Evolutionary conservation across 2,329 filamentous ascomycete species (phyloP).

Genomic region (Fusarium sarcochroum): DNA sequence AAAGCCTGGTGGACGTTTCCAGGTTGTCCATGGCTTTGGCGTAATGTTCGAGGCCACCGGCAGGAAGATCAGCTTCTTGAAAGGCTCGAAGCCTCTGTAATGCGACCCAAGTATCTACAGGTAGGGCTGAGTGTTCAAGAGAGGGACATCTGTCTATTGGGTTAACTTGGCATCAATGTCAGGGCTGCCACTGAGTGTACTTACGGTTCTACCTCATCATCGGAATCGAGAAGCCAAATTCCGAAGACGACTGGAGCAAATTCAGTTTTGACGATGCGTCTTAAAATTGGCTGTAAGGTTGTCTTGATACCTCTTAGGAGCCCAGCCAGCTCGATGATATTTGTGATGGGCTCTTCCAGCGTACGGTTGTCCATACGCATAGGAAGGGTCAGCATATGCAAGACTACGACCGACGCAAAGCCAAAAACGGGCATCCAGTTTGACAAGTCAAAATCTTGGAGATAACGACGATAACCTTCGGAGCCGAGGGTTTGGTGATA

Average conservation of each 20-base stretch:
- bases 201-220: constrained; percentile 25
- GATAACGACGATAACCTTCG: constrained; percentile 47
- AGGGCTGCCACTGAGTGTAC: background rate
- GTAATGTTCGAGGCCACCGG: constrained; percentile 39
- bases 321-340: constrained; percentile 39
- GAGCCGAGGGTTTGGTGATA: constrained; percentile 51
- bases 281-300: constrained; percentile 36
- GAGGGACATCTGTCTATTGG: constrained; percentile 19
- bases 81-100: constrained; percentile 42
- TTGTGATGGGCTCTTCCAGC: constrained; percentile 41
- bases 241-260: constrained; percentile 45
- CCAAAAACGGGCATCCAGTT: constrained; percentile 55
- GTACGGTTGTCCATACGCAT: constrained; percentile 29
- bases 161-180: constrained; percentile 2
- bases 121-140: constrained; percentile 40
- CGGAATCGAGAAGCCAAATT: constrained; percentile 30
- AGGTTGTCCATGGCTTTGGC: constrained; percentile 34
- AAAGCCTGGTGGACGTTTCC: constrained; percentile 33
- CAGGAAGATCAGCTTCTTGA: constrained; percentile 40
- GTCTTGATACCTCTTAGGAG: constrained; percentile 43
- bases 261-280: constrained; percentile 40
- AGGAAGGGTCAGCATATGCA: constrained; percentile 48
- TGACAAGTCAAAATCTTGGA: constrained; percentile 34
- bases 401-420: constrained; percentile 58
- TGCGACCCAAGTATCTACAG: constrained; percentile 42